Evolutionary conservation across 176 grass and related monocot species (phyloP), one percentile per base, ranked within the genome.

Genomic region (Stipa capillata): DNA sequence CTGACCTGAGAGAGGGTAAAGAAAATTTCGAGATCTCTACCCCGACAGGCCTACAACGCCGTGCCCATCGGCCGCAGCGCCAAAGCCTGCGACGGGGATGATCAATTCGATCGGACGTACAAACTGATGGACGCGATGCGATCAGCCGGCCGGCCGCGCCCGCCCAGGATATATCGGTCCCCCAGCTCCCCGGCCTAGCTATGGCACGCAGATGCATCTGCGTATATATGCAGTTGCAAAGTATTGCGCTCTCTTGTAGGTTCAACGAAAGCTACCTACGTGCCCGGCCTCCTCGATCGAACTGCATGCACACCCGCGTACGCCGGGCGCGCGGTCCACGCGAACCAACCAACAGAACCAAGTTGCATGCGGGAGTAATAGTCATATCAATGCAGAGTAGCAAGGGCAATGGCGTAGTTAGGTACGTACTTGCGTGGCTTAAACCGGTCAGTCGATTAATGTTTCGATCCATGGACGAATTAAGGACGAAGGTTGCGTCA

Each of bases 41-140:
- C 81, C 76, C 87, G 87, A 84, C 87, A 89, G 62, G 76, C 61
- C 87, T 84, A 84, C 84, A 80, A 84, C 87, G 76, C 76, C 81
- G 87, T 88, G 81, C 69, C n/a, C 34, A 51, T 79, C 67, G 36
- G 2, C 37, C 45, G 73, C 65, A 64, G 55, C 48, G 79, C n/a
- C 86, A 88, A 34, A 88, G 76, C 52, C 87, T 89, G 81, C 69
- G 87, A 88, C 76, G 69, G 76, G 76, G n/a, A n/a, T n/a, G 86
- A 79, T 88, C 81, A 84, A 84, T 79, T 74, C 67, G 21, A 17
- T 50, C 32, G 17, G 49, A 65, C 74, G 86, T 73, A 73, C 80
- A 60, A 44, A 68, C 69, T 88, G 76, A 88, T 79, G 80, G 63
- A 64, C 47, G 15, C 15, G 28, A 77, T 35, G 79, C 6, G 27